Evolutionary conservation across 2,329 filamentous ascomycete species (phyloP), one percentile per base, ranked within the genome.

Genomic region (Exophiala phaeomuriformis): DNA sequence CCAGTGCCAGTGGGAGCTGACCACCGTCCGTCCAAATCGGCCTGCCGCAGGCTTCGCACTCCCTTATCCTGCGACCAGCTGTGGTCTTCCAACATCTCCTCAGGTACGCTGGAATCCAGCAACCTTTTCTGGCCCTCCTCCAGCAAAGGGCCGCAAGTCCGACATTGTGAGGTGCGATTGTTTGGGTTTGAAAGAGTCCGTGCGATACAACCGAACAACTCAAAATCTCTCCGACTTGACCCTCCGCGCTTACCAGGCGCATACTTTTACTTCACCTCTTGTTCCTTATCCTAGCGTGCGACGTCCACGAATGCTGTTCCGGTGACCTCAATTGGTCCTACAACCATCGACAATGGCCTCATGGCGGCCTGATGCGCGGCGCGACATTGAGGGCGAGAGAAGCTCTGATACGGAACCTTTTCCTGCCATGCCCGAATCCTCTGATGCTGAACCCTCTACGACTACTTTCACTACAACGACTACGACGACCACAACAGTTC

Each of bases 341-440:
- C 5, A 12, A 48, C 43, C 36, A 19, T 8, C 7, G 28, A 6
- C 48, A 39, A 59, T 59, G 57, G 48, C 57, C 42, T 55, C 57
- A 10, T 56, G 53, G 32, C 47, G 42, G 7, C 53, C 50, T 2
- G 51, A 47, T 12, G 46, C 51, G 40, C 51, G 57, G 19, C 57
- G 53, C 7, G 39, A 27, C 47, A 46, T 39, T 47, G 50, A 46
- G 33, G 46, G 10, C 33, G 39, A 47, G 44, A 51, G 47, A 29
- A 47, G 45, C 45, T 32, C 29, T 35, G 53, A 54, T 46, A 56
- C 50, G n/a, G 58, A 60, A 41, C 55, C 58, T 6, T 60, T 60
- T 36, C 58, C 58, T 28, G 35, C 57, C 12, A 55, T 59, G 30
- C 54, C 51, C 28, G 51, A 49, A 1, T 53, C 53, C 3, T 36